Base-by-base conservation (phyloP, 257 asterid genomes). In the Ocimum tenuiflorum region DNA sequence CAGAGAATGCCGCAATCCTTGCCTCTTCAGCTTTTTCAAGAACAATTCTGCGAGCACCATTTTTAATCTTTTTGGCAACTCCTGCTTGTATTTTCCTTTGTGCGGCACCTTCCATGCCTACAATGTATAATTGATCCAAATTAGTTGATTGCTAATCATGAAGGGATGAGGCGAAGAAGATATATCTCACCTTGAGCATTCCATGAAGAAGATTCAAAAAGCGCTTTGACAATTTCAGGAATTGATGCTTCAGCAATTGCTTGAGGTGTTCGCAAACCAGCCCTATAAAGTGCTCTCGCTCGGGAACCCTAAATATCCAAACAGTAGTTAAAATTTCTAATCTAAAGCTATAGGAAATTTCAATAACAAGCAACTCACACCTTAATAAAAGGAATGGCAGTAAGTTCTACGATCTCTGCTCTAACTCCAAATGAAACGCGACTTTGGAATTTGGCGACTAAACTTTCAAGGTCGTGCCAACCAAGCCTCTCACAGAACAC, bases 11-110 rank as follows among this genome's bases (percentile, higher is more conserved):
- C 69, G 94, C 91, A 74, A 84, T 47, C 74, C 97, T 86, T 63
- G 99, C 99, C 79, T 89, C 99, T 81, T 92, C 99, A 75, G 99
- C 99, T 82, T 89, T 92, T 39, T 89, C 99, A 29, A 92, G 85
- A 71, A 92, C 96, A 79, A 86, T 87, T 80, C 75, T 92, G 48
- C 99, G 87, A 5, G 99, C 99, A 46, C 95, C 97, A 66, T 86
- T 87, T 79, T 89, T 92, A 20, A 92, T 92, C 89, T 89, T 92
- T 85, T 86, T 92, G 73, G 88, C 87, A 76, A 86, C 87, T 70
- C 97, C 99, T 68, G 80, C 33, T 66, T 89, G 97, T 36, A 89
- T n/a, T 77, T 83, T 83, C 80, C 80, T 77, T 70, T 84, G 94
- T 41, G 84, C 87, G 18, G 82, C 18, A 69, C 86, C 91, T 90